phyloP scores from a whole-genome alignment of 768 basidiomycete species.

The Hygrophorus pudorinus region DNA sequence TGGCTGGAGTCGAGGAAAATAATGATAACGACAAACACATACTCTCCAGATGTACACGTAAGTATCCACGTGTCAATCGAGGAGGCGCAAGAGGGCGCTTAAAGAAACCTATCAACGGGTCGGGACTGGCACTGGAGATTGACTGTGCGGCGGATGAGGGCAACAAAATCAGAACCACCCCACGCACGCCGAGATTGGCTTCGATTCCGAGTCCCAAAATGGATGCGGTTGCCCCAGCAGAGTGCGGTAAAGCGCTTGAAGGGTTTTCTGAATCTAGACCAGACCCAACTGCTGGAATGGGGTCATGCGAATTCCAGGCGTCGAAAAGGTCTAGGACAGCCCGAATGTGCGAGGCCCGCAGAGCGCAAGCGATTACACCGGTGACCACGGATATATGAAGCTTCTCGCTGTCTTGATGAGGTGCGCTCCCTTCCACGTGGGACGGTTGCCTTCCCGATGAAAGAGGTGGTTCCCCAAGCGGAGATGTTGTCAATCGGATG shows the following conservation, averaged over 20 bases:
- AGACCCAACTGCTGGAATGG: neutral
- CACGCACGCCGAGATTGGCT: constrained; percentile 26
- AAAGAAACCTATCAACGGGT: constrained; percentile 33
- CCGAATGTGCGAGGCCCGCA: constrained; percentile 48
- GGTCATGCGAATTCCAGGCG: constrained; percentile 17
- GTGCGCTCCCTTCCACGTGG: constrained; percentile 9
- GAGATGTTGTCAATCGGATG: constrained; percentile 42
- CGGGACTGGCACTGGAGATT: constrained; percentile 6
- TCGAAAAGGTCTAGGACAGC: constrained; percentile 34
- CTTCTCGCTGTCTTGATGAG: constrained; percentile 16
- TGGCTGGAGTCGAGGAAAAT: constrained; percentile 10
- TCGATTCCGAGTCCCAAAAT: constrained; percentile 23
- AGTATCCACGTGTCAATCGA: constrained; percentile 34
- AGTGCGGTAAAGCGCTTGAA: neutral
- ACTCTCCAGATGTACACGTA: constrained; percentile 43
- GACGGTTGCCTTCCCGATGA: constrained; percentile 2
- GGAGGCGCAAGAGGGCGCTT: constrained; percentile 52
- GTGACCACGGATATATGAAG: constrained; percentile 31
- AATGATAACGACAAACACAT: constrained; percentile 21
- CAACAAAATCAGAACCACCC: constrained; percentile 40
- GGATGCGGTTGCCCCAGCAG: constrained; percentile 1
- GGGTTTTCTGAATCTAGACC: neutral
- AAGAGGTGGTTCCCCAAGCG: constrained; percentile 12
- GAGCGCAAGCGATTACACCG: constrained; percentile 45
- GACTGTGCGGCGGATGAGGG: constrained; percentile 16